These are phyloP conservation scores for Psilocybe mexicana DNA, from an alignment of 1,284 basidiomycete genomes.

Conservation along the genomic window DNA sequence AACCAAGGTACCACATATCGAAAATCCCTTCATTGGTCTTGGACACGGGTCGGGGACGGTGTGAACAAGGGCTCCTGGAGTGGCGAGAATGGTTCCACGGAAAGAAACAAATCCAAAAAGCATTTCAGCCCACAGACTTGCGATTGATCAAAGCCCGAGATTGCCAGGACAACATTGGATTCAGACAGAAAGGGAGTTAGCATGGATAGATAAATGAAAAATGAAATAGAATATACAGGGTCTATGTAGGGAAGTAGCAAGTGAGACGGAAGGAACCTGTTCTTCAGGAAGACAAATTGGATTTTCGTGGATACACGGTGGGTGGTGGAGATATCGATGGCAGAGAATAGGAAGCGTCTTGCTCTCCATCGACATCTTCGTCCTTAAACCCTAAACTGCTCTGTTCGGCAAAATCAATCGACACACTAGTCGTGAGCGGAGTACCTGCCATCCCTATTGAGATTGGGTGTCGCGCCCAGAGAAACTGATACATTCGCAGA, in stretches of 20 bases:
- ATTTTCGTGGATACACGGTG: slow-evolving; percentile 61
- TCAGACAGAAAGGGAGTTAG: neutral
- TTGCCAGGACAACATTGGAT: slow-evolving; percentile 52
- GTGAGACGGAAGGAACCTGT: slow-evolving; percentile 63
- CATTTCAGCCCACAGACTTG: slow-evolving; percentile 62
- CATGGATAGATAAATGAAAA: slow-evolving; percentile 6
- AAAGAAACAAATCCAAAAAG: slow-evolving; percentile 33
- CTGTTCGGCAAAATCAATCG: no score
- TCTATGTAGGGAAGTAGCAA: slow-evolving; percentile 53
- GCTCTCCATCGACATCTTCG: no score
- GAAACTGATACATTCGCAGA: no score
- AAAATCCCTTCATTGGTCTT: slow-evolving; percentile 62
- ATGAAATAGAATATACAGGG: slow-evolving; percentile 38
- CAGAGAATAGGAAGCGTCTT: no score
- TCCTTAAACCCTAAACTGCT: no score
- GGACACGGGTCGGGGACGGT: slow-evolving; percentile 39
- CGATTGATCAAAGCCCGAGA: slow-evolving; percentile 69
- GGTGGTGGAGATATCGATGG: no score
- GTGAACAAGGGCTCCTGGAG: no score
- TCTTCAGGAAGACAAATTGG: slow-evolving; percentile 59
- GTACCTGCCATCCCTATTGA: no score
- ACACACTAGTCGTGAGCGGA: no score
- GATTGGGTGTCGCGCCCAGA: no score
- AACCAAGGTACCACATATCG: slow-evolving; percentile 74
- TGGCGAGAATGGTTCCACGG: no score